Base-by-base conservation (phyloP, 2,329 filamentous ascomycete species). In the Epichloe uncinata region DNA sequence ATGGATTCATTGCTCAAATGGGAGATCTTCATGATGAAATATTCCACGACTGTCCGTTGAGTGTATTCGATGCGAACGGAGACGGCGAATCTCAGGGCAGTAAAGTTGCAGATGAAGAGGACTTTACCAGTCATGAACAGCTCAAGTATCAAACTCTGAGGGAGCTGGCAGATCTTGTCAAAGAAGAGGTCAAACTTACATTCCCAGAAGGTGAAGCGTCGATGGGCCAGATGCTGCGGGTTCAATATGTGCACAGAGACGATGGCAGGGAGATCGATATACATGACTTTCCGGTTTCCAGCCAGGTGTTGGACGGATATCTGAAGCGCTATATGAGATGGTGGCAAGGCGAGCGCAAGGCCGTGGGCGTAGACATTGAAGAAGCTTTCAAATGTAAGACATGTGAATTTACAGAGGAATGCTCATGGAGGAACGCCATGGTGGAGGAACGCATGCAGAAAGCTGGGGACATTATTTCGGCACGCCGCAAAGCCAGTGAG, bases 311-410 rank as follows among this genome's bases (percentile, higher is more conserved):
- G 42, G 74, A 82, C 11, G 66, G 65, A 1, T 94, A 94, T 61
- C 63, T 95, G 3, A 61, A 68, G 0, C 73, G 79, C 3, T 82
- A 85, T 55, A 80, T 96, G 77, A 64, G 73, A n/a, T 96, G 88
- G 88, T 97, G 91, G 91, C 79, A 78, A 34, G 91, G 90, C 1
- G 73, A 84, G 57, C 72, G 90, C 15, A 68, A 76, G 46, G 80
- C 89, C 0, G 73, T 74, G 7, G 91, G 91, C 0, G 90, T 96
- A 3, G 74, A 79, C 6, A 75, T 94, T 6, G 83, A 90, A 59
- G 90, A 96, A 57, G 86, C 87, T 0, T 95, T 84, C 67, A 97
- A 96, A 64, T 97, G 91, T 63, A 71, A 80, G 18, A 79, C 75
- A 22, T 97, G 91, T 61, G 88, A 95, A 56, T 96, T 96, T 64